Conservation (phyloP, 257 asterid genomes). For the Gentiana dahurica region DNA sequence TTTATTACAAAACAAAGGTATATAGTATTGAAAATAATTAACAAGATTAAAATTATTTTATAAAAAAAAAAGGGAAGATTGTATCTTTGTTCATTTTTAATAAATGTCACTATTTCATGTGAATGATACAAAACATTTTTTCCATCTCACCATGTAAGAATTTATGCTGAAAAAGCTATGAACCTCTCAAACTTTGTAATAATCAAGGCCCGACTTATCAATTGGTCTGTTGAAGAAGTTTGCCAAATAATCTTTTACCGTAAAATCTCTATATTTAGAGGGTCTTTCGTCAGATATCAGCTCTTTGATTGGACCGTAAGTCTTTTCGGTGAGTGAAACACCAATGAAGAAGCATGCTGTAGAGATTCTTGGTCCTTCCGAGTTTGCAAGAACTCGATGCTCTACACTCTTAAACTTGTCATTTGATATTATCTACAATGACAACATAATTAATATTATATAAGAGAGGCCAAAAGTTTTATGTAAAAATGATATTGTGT, state of each 20-base stretch:
- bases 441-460: too few species aligned
- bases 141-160: too few species aligned
- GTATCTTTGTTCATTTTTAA: too few species aligned
- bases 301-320: conserved; percentile 46
- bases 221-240: conserved; percentile 29
- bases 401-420: conserved; percentile 49
- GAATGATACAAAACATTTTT: too few species aligned
- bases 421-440: conserved; percentile 16
- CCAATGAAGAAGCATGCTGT: conserved; percentile 54
- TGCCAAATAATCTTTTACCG: conserved; percentile 23
- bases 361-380: conserved; percentile 55
- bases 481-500: too few species aligned
- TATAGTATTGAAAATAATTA: too few species aligned
- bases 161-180: too few species aligned
- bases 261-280: conserved; percentile 33
- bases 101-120: too few species aligned
- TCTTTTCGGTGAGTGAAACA: conserved; percentile 10
- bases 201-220: conserved; percentile 42
- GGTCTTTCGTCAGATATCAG: conserved; percentile 30
- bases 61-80: too few species aligned
- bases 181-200: conserved; percentile 22
- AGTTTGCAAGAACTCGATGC: conserved; percentile 56
- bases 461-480: too few species aligned
- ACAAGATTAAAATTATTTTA: too few species aligned
- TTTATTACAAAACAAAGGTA: too few species aligned